Evolutionary conservation across 2,329 filamentous ascomycete species (phyloP).

Genomic region (Tolypocladium ovalisporum): DNA sequence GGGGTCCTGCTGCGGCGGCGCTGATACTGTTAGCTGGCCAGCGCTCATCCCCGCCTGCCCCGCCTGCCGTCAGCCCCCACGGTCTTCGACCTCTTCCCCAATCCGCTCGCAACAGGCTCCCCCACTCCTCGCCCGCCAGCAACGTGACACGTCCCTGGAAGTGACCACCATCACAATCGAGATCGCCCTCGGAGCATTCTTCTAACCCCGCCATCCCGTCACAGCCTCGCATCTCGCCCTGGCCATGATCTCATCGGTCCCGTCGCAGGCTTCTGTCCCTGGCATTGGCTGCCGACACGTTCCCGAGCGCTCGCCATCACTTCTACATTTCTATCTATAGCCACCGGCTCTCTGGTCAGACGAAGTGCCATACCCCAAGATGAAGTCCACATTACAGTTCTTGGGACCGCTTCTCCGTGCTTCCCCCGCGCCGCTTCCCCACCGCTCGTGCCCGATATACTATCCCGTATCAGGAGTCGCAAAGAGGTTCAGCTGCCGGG

Average conservation of each 20-base stretch:
- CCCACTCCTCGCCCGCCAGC: no score
- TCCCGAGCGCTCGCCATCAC: not conserved
- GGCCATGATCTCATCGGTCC: not conserved
- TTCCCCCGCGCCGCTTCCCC: not conserved
- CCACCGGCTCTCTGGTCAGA: not conserved
- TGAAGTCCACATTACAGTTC: not conserved
- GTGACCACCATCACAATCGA: no score
- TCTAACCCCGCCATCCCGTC: not conserved
- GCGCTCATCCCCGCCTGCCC: no score
- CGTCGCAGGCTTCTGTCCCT: not conserved
- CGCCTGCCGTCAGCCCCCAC: no score
- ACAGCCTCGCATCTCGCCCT: not conserved
- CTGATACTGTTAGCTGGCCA: no score
- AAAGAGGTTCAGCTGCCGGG: not conserved
- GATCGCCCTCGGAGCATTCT: no score
- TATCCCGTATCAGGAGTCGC: not conserved
- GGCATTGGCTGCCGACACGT: not conserved
- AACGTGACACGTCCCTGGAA: no score
- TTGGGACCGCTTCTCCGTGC: not conserved
- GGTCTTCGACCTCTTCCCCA: no score
- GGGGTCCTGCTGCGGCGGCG: no score
- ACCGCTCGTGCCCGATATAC: not conserved
- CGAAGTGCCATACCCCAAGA: not conserved
- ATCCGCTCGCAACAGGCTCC: no score
- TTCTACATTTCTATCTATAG: not conserved